A percentile compares a stretch with the other conserved stretches of the same genome.
Evolutionary conservation across 1,284 basidiomycete genomes (phyloP).

Genomic region (Apiotrichum sp.): DNA sequence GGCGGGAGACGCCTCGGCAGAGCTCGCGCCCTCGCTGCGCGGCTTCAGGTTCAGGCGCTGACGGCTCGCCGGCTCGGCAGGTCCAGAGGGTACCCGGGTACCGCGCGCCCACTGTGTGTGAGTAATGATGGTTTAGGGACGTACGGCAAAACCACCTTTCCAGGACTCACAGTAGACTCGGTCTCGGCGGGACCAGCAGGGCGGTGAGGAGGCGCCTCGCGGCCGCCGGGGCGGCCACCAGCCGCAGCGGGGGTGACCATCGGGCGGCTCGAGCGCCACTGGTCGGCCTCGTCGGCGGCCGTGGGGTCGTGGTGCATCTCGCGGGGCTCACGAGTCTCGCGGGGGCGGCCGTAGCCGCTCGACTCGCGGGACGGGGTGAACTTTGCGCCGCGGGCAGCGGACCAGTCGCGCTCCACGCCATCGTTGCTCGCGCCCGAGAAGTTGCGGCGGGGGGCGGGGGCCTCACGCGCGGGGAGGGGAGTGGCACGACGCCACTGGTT

Average conservation of each 20-base stretch:
- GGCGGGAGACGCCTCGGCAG: slow-evolving; percentile 31
- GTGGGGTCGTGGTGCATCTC: slow-evolving; percentile 12
- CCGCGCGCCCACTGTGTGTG: slow-evolving; percentile 44
- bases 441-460: slow-evolving; percentile 24
- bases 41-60: slow-evolving; percentile 77
- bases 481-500: slow-evolving; percentile 78
- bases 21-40: slow-evolving; percentile 45
- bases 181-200: slow-evolving; percentile 52
- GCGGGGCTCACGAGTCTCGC: slow-evolving; percentile 4
- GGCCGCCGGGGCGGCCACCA: slow-evolving; percentile 10
- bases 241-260: slow-evolving; percentile 21
- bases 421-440: slow-evolving; percentile 25
- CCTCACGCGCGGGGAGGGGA: slow-evolving; percentile 61
- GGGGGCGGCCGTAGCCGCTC: slow-evolving; percentile 27
- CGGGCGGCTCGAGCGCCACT: slow-evolving; percentile 50
- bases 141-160: neutral
- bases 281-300: slow-evolving; percentile 49
- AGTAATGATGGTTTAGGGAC: neutral
- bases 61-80: slow-evolving; percentile 68
- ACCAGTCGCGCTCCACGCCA: slow-evolving; percentile 43
- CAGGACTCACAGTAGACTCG: slow-evolving; percentile 55
- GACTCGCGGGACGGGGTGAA: slow-evolving; percentile 42
- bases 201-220: slow-evolving; percentile 33
- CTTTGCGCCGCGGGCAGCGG: slow-evolving; percentile 47
- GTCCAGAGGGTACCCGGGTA: slow-evolving; percentile 55